These are phyloP conservation scores for Apiotrichum gracile DNA, from an alignment of 1,284 basidiomycete species.

Conservation along the genomic window DNA sequence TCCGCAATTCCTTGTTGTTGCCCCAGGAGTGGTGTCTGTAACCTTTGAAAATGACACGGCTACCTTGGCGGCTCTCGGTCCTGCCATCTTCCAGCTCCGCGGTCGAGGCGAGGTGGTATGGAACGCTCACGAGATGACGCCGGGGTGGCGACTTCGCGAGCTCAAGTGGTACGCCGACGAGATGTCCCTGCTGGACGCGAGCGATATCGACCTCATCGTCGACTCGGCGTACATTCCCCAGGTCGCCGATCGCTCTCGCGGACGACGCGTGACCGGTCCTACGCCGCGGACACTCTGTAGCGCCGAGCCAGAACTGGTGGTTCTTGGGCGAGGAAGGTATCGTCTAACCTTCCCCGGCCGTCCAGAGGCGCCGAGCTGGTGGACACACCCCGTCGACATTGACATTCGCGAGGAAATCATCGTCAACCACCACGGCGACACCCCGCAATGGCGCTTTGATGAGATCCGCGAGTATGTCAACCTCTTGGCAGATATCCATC, in stretches of 20 bases:
- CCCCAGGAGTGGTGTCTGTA: neutral
- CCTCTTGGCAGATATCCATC: neutral
- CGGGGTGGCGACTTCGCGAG: neutral
- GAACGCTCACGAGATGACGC: neutral
- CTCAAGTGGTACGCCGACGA: constrained; percentile 1
- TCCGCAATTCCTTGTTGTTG: neutral
- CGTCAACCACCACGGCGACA: neutral
- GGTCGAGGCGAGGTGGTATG: neutral
- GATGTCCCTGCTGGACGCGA: neutral
- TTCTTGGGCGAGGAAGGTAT: neutral
- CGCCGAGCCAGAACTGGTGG: neutral
- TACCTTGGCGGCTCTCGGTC: neutral
- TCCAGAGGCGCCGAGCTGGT: neutral
- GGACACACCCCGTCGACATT: neutral
- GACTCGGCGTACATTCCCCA: neutral
- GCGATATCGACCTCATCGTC: neutral
- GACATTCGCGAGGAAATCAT: neutral
- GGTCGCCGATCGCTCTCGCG: neutral
- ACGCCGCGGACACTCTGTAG: neutral
- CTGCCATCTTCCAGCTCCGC: neutral
- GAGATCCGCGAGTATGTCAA: constrained; percentile 1
- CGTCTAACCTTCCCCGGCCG: neutral
- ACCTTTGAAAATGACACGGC: neutral
- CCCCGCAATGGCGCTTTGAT: neutral
- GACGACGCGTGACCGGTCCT: neutral